These are phyloP conservation scores for Colletotrichum chrysophilum DNA, from an alignment of 2,329 filamentous ascomycete species.

Conservation along the genomic window DNA sequence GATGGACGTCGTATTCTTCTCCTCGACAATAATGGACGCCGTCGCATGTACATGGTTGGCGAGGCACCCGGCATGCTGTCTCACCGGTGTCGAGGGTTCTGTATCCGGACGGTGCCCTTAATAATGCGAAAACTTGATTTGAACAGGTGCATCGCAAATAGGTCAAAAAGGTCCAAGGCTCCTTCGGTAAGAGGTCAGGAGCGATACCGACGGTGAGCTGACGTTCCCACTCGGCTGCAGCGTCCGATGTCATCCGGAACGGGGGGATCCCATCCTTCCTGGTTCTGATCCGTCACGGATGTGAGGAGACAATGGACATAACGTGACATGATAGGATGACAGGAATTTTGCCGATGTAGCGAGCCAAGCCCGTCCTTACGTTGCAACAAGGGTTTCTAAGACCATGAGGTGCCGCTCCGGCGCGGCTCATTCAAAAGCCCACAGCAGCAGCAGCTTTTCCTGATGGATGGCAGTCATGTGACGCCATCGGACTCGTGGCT, in stretches of 20 bases:
- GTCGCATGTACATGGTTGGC: background rate
- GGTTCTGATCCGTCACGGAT: background rate
- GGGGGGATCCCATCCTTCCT: background rate
- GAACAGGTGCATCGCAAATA: background rate
- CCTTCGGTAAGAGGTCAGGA: background rate
- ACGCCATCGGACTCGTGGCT: background rate
- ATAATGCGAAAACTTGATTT: background rate
- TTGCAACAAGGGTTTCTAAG: background rate
- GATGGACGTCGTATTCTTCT: background rate
- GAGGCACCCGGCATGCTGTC: background rate
- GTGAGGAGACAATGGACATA: background rate
- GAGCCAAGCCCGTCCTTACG: background rate
- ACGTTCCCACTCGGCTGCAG: constrained; percentile 7
- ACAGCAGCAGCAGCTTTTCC: background rate
- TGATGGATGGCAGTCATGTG: background rate
- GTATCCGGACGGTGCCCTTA: background rate
- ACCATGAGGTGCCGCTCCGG: background rate
- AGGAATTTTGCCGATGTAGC: background rate
- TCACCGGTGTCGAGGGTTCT: background rate
- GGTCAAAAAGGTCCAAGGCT: background rate
- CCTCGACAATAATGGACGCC: background rate
- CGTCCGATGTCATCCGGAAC: background rate
- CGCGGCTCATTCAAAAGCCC: background rate
- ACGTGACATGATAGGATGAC: constrained; percentile 2
- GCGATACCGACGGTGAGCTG: background rate